Percentiles rank a stretch among this genome's conserved stretches.
Conservation (phyloP, 179 eudicot species). For the Vitellaria paradoxa region DNA sequence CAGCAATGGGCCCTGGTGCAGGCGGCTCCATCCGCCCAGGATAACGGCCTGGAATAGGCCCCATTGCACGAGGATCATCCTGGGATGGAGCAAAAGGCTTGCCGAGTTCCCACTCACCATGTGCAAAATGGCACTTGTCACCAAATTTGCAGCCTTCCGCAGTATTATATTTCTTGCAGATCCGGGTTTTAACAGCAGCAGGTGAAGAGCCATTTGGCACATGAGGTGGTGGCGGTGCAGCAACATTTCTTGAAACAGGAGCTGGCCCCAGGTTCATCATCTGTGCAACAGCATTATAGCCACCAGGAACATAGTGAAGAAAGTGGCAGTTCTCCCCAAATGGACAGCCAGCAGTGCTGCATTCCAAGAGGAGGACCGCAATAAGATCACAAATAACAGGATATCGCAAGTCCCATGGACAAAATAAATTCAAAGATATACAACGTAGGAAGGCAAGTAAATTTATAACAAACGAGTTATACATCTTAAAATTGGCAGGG, state of each 20-base stretch:
- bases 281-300: slow-evolving; percentile 50
- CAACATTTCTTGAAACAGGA: slow-evolving; percentile 29
- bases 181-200: slow-evolving; percentile 30
- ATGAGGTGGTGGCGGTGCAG: slow-evolving; percentile 25
- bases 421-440: background rate
- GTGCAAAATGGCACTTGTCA: slow-evolving; percentile 58
- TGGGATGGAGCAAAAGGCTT: slow-evolving; percentile 35
- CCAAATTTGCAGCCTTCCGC: slow-evolving; percentile 65
- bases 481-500: background rate
- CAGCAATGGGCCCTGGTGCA: slow-evolving; percentile 29
- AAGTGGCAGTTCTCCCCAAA: slow-evolving; percentile 63
- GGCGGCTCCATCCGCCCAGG: slow-evolving; percentile 29
- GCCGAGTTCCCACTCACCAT: slow-evolving; percentile 57
- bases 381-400: background rate
- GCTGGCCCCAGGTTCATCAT: slow-evolving; percentile 37
- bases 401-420: background rate
- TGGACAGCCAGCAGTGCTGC: slow-evolving; percentile 61
- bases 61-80: slow-evolving; percentile 41
- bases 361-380: slow-evolving; percentile 6
- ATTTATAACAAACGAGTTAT: no score
- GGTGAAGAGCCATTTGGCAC: slow-evolving; percentile 33
- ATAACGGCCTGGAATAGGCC: slow-evolving; percentile 32
- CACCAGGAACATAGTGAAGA: slow-evolving; percentile 55
- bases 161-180: slow-evolving; percentile 48
- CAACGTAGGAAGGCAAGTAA: background rate